Evolutionary conservation across 192 early-diverging fungal species (phyloP).

Genomic region (Borealophlyctis nickersoniae): DNA sequence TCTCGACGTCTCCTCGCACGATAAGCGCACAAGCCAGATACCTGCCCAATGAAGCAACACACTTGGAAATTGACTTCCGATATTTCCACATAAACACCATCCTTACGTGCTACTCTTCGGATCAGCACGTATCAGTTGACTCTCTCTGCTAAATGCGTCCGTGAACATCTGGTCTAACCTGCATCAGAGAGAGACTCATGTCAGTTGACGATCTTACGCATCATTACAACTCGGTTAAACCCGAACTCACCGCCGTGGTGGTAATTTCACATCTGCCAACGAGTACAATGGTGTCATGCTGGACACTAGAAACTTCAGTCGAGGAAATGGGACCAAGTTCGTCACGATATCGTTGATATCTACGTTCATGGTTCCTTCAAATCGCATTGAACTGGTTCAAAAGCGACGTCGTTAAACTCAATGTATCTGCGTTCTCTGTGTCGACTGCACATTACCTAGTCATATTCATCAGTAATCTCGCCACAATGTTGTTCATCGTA

Average conservation of each 20-base stretch:
- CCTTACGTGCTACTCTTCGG: conserved; percentile 36
- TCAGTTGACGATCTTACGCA: no score
- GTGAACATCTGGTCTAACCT: conserved; percentile 62
- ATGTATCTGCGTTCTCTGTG: no score
- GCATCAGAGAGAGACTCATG: not conserved
- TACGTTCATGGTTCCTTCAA: conserved; percentile 58
- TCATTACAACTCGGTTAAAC: not conserved
- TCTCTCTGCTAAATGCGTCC: conserved; percentile 50
- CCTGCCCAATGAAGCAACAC: conserved; percentile 14
- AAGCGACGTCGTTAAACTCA: no score
- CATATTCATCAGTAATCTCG: conserved; percentile 55
- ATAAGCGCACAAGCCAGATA: conserved; percentile 55
- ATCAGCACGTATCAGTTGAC: conserved; percentile 51
- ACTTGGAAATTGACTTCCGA: conserved; percentile 8
- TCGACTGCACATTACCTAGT: conserved; percentile 37
- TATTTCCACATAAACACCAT: not conserved
- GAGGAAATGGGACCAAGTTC: conserved; percentile 61
- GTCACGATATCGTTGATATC: conserved; percentile 66
- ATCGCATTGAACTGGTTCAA: conserved; percentile 55
- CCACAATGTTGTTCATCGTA: conserved; percentile 59
- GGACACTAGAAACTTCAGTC: conserved; percentile 52
- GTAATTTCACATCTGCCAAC: conserved; percentile 30
- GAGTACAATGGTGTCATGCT: conserved; percentile 55
- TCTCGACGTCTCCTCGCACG: conserved; percentile 44
- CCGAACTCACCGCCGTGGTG: conserved; percentile 27